A percentile compares a stretch with the other conserved stretches of the same genome.
These are phyloP conservation scores for Citrus mangshanensis DNA, from an alignment of 345 rosid genomes.

Conservation along the genomic window DNA sequence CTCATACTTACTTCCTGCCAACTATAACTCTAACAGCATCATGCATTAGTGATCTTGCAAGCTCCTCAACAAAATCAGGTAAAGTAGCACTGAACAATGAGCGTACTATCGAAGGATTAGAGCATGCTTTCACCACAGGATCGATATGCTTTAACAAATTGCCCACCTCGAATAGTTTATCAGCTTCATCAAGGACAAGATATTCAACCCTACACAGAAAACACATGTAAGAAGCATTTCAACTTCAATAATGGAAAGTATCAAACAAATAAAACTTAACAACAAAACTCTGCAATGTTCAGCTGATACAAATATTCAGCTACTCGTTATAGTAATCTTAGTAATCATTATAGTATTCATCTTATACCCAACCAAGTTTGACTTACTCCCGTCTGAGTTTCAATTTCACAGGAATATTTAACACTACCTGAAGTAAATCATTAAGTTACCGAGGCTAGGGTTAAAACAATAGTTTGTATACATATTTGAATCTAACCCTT, in stretches of 20 bases:
- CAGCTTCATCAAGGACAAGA: conserved; percentile 96
- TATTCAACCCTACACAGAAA: conserved; percentile 68
- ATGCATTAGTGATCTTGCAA: conserved; percentile 90
- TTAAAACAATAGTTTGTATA: not conserved
- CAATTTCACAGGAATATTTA: no score
- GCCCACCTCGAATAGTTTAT: conserved; percentile 88
- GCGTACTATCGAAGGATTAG: conserved; percentile 26
- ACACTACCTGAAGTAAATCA: no score
- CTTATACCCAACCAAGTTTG: not conserved
- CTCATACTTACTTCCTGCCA: conserved; percentile 74
- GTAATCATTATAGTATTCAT: not conserved
- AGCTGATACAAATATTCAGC: not conserved
- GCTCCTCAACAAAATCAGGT: conserved; percentile 48
- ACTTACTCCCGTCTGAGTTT: no score
- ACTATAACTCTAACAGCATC: conserved; percentile 93
- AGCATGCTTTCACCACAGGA: conserved; percentile 83
- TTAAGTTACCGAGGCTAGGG: no score
- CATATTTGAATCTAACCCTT: no score
- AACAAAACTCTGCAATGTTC: not conserved
- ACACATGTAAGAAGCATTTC: conserved; percentile 6
- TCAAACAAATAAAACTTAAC: not conserved
- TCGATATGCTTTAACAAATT: conserved; percentile 76
- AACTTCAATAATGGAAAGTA: not conserved
- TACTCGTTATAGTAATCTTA: not conserved
- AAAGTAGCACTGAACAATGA: no score